A percentile compares a stretch with the other conserved stretches of the same genome.
Conservation (phyloP, 208 protist species). For the Phytomonas sp. region DNA sequence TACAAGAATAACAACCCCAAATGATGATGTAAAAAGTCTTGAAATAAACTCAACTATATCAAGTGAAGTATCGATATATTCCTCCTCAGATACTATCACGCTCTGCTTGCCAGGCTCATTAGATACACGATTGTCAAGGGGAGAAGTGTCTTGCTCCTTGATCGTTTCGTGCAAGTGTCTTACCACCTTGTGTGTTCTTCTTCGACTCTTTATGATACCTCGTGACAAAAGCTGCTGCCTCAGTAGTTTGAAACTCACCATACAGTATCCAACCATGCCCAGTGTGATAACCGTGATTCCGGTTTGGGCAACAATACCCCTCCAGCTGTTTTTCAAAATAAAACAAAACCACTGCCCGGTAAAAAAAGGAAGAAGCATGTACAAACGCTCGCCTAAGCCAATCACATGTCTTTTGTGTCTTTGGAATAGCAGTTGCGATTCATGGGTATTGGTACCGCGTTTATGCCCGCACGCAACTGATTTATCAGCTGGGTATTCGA, state of each 20-base stretch:
- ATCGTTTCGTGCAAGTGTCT: slow-evolving; percentile 6
- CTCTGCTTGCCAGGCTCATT: slow-evolving; percentile 13
- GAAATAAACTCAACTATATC: slow-evolving; percentile 72
- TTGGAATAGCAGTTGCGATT: slow-evolving; percentile 21
- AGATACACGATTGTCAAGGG: slow-evolving; percentile 16
- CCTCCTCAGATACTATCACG: slow-evolving; percentile 13
- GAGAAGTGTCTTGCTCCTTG: slow-evolving; percentile 6
- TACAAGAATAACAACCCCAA: slow-evolving; percentile 58
- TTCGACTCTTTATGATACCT: background rate
- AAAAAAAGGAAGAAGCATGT: slow-evolving; percentile 80
- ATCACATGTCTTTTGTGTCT: slow-evolving; percentile 21
- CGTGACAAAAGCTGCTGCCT: slow-evolving; percentile 31
- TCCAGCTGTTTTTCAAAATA: slow-evolving; percentile 67
- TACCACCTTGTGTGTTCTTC: background rate
- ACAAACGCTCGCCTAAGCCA: slow-evolving; percentile 53
- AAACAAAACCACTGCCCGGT: slow-evolving; percentile 83
- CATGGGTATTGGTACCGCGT: background rate
- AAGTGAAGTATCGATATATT: slow-evolving; percentile 20
- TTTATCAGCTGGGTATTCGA: background rate
- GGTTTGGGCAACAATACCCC: slow-evolving; percentile 71
- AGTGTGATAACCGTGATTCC: slow-evolving; percentile 64
- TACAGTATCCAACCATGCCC: slow-evolving; percentile 69
- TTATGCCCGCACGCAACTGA: background rate
- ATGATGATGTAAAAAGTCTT: slow-evolving; percentile 69
- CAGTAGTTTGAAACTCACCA: slow-evolving; percentile 67